A percentile compares a stretch with the other conserved stretches of the same genome.
Conservation (phyloP, 2,329 filamentous ascomycete species). For the Biscogniauxia sp. region DNA sequence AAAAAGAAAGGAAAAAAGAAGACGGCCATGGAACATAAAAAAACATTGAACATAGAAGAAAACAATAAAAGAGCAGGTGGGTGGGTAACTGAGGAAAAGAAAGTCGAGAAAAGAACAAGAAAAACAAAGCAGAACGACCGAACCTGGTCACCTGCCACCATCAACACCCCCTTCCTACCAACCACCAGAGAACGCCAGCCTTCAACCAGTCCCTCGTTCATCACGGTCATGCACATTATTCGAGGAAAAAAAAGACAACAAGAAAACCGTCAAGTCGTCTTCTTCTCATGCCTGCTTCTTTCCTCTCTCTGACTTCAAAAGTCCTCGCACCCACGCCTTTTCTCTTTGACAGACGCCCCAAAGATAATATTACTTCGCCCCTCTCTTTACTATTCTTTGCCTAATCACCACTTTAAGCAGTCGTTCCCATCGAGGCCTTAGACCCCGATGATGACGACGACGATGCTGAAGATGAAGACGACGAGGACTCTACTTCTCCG, state of each 20-base stretch:
- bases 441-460: neutral
- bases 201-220: neutral
- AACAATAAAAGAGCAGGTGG: neutral
- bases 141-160: neutral
- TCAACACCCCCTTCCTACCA: neutral
- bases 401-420: too few species aligned
- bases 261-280: neutral
- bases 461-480: conserved; percentile 15
- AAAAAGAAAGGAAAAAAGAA: too few species aligned
- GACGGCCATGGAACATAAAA: neutral
- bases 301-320: neutral
- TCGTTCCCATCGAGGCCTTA: too few species aligned
- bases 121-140: neutral
- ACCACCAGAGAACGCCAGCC: neutral
- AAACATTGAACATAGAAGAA: conserved; percentile 1
- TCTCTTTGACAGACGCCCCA: too few species aligned
- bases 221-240: neutral
- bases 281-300: neutral
- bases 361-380: too few species aligned
- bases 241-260: neutral
- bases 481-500: conserved; percentile 48
- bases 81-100: neutral
- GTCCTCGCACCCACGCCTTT: neutral
- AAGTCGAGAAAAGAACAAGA: neutral
- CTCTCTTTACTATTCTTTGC: too few species aligned